Conservation (phyloP, 1,284 basidiomycete genomes). For the Exobasidium cylindrosporum region DNA sequence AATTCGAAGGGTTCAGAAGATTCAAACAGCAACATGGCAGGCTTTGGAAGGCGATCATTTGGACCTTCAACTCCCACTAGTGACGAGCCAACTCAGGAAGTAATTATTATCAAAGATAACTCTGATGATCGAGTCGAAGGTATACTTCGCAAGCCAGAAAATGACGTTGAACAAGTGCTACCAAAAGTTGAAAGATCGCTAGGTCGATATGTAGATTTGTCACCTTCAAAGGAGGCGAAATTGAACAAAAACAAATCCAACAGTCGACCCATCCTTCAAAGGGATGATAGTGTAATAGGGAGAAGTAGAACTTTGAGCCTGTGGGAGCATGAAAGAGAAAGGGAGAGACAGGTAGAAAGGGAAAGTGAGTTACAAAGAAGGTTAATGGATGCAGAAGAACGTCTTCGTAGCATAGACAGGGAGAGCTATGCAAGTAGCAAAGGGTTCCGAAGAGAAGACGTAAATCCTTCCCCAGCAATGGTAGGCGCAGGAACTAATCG, state of each 20-base stretch:
- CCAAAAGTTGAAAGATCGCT: not conserved
- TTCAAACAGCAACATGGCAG: not conserved
- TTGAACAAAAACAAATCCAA: not conserved
- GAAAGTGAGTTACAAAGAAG: constrained; percentile 27
- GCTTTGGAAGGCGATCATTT: not conserved
- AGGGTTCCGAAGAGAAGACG: constrained; percentile 19
- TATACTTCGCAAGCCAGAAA: not conserved
- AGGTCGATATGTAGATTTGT: not conserved
- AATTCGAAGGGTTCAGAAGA: constrained; percentile 27
- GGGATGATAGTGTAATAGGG: not conserved
- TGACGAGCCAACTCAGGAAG: not conserved
- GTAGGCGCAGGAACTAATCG: not conserved
- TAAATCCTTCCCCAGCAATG: not conserved
- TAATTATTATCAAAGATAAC: not conserved
- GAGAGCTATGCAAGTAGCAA: not conserved
- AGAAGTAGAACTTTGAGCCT: not conserved
- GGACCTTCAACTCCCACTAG: not conserved
- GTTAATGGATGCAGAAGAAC: constrained; percentile 15
- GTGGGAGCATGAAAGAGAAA: constrained; percentile 24
- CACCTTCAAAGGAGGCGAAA: not conserved
- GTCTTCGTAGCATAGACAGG: constrained; percentile 9
- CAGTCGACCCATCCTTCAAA: not conserved
- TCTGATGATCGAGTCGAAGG: not conserved
- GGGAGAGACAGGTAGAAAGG: constrained; percentile 28
- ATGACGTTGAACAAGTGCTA: not conserved